phyloP scores from a whole-genome alignment of 2,329 filamentous ascomycete species.

The Aspergillus pseudoglaucus region DNA sequence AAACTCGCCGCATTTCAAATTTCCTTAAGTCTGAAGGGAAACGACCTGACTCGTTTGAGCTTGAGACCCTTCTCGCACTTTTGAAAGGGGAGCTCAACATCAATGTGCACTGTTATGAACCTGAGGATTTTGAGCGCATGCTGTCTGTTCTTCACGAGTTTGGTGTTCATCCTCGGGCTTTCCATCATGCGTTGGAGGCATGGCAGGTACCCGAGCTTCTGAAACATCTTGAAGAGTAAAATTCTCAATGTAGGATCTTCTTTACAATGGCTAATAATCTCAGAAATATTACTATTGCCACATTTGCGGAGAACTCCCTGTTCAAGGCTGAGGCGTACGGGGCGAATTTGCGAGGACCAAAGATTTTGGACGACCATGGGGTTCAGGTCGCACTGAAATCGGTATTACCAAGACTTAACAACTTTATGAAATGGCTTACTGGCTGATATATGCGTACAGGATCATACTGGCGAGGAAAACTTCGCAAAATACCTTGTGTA shows the following conservation, averaged over 20 bases:
- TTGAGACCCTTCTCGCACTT: constrained; percentile 58
- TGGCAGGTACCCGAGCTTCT: too few species aligned
- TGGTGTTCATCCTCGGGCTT: too few species aligned
- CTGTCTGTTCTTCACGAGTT: too few species aligned
- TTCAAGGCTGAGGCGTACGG: constrained; percentile 64
- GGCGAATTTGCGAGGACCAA: constrained; percentile 60
- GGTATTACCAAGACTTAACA: constrained; percentile 32
- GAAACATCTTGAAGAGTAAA: too few species aligned
- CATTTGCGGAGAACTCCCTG: constrained; percentile 67
- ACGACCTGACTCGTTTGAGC: constrained; percentile 36
- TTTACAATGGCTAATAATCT: constrained; percentile 33
- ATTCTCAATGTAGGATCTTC: too few species aligned
- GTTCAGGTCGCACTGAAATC: constrained; percentile 67
- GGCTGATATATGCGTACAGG: too few species aligned
- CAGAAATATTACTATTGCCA: constrained; percentile 44
- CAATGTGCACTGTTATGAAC: constrained; percentile 66
- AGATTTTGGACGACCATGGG: constrained; percentile 58
- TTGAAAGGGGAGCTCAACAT: constrained; percentile 62
- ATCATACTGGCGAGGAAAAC: too few species aligned
- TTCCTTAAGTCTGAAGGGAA: too few species aligned
- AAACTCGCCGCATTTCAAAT: too few species aligned
- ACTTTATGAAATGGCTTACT: too few species aligned
- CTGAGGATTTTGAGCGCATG: constrained; percentile 32
- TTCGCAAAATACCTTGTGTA: too few species aligned
- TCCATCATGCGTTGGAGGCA: too few species aligned